These are phyloP conservation scores for Pichia sp. DNA, from an alignment of 1,139 yeast species.

Conservation along the genomic window DNA sequence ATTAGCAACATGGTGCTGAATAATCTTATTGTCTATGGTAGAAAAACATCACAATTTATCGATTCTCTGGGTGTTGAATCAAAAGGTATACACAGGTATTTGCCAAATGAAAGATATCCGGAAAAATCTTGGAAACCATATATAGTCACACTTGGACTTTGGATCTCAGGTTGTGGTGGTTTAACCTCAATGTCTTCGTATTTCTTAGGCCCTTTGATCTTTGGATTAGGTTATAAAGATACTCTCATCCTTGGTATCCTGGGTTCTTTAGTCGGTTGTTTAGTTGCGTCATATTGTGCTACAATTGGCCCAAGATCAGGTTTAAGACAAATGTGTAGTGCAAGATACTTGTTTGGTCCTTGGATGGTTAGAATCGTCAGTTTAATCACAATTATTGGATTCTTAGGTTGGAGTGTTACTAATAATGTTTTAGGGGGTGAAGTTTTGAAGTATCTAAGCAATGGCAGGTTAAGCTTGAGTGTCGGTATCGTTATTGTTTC, in stretches of 20 bases:
- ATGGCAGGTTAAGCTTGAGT: constrained; percentile 57
- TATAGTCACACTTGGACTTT: constrained; percentile 60
- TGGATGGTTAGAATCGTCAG: constrained; percentile 73
- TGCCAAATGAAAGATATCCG: constrained; percentile 60
- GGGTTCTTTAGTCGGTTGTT: constrained; percentile 62
- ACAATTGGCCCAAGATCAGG: constrained; percentile 87
- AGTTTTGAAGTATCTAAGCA: constrained; percentile 57
- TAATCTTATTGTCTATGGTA: neutral
- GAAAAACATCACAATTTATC: constrained; percentile 20
- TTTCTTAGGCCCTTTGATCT: constrained; percentile 65
- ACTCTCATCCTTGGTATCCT: constrained; percentile 54
- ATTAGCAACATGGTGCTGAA: neutral
- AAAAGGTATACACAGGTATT: constrained; percentile 73
- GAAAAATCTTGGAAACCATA: constrained; percentile 40
- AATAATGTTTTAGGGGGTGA: constrained; percentile 85
- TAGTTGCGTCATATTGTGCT: constrained; percentile 73
- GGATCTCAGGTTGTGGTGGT: constrained; percentile 84
- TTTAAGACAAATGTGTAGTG: constrained; percentile 78
- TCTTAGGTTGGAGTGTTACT: constrained; percentile 83
- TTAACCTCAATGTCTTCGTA: constrained; percentile 79
- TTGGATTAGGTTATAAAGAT: constrained; percentile 59
- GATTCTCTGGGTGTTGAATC: constrained; percentile 50
- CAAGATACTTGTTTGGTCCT: constrained; percentile 75
- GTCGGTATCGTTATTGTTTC: constrained; percentile 71
- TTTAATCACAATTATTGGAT: constrained; percentile 61